These are phyloP conservation scores for Thuidium tamariscinum DNA, from an alignment of 225 moss, liverwort and hornwort genomes.

Conservation along the genomic window DNA sequence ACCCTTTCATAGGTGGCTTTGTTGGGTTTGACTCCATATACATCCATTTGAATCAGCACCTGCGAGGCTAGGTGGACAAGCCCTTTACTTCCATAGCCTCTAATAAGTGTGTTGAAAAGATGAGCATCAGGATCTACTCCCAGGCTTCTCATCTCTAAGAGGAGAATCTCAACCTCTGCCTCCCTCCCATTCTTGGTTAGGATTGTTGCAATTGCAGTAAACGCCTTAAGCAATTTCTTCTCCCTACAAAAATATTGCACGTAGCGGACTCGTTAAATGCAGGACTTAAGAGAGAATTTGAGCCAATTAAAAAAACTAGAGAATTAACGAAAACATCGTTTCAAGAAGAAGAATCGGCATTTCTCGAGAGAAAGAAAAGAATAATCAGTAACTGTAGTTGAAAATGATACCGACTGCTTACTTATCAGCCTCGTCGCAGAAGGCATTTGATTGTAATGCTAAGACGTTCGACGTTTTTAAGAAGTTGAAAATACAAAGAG, in stretches of 20 bases:
- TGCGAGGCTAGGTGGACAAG: slow-evolving; percentile 52
- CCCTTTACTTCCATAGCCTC: slow-evolving; percentile 69
- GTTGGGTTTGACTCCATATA: slow-evolving; percentile 58
- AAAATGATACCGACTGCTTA: background rate
- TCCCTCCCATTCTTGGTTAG: slow-evolving; percentile 73
- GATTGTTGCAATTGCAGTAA: slow-evolving; percentile 59
- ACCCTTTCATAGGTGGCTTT: slow-evolving; percentile 70
- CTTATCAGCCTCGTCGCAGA: background rate
- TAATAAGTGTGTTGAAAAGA: slow-evolving; percentile 64
- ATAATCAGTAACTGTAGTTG: background rate
- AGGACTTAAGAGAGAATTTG: background rate
- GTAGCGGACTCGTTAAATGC: background rate
- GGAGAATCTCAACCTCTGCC: slow-evolving; percentile 46
- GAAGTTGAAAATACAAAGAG: slow-evolving; percentile 47
- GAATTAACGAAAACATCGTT: background rate
- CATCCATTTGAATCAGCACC: slow-evolving; percentile 69
- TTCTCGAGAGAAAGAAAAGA: background rate
- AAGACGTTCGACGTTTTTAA: slow-evolving; percentile 35
- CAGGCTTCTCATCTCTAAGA: slow-evolving; percentile 47
- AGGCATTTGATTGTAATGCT: background rate
- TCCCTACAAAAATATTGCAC: slow-evolving; percentile 13
- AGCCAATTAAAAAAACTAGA: background rate
- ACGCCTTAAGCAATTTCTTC: slow-evolving; percentile 46
- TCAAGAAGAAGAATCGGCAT: background rate
- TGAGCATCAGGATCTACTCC: slow-evolving; percentile 57